Base-by-base conservation (phyloP, 441 rosid species). In the Biscutella laevigata region DNA sequence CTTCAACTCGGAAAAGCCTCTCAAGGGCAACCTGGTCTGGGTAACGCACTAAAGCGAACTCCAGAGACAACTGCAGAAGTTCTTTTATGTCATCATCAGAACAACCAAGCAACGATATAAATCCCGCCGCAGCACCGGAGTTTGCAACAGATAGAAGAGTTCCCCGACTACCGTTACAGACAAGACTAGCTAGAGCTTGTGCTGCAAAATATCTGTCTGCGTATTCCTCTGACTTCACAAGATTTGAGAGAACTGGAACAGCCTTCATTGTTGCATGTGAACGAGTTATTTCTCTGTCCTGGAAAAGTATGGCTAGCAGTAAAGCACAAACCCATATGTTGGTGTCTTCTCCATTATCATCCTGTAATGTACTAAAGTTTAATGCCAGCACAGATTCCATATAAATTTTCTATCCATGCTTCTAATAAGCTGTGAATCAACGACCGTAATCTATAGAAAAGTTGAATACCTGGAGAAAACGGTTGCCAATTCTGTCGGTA, bases 21-120 rank as follows among this genome's bases (percentile, higher is more conserved):
- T 94, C 99, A 29, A 94, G 96, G 40, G 98, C 96, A 75, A 87
- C 81, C 74, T 94, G 95, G 53, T 94, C 99, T 11, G 99, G 99
- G 71, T 89, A 85, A 55, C 66, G 72, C 69, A 77, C 88, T 74
- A 94, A 68, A 67, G 70, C 59, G 58, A 94, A 94, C 74, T 83
- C 96, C 62, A 82, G 86, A 3, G 99, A 85, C 74, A 90, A 35
- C 59, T 80, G 84, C 68, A 89, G 77, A 74, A 94, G 94, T 60
- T 83, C 81, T 50, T 73, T 69, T 61, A 94, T 79, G 77, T 94
- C 99, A 72, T 17, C 82, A 59, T 94, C 96, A 61, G 98, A 91
- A 80, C 96, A 87, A 34, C 99, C 99, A 62, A 94, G 94, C 66
- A 94, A 73, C 24, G 96, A 79, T 64, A 90, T 90, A 42, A 94